Evolutionary conservation across 1,284 basidiomycete genomes (phyloP), one percentile per base, ranked within the genome.

Genomic region (Leccinum fuscescens): DNA sequence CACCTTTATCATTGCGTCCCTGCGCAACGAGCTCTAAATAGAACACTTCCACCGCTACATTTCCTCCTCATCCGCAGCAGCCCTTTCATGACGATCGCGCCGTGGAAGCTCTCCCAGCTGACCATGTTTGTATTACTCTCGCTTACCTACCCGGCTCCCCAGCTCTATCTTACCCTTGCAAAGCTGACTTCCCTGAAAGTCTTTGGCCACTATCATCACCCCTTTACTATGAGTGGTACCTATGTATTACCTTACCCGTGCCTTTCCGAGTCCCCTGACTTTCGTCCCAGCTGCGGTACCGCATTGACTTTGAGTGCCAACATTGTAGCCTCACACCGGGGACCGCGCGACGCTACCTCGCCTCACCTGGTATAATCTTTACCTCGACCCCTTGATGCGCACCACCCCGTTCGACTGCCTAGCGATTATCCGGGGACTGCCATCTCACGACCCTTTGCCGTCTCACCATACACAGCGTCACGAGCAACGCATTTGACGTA

Each of bases 401-500:
- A 67, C 67, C 5, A 53, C 63, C 51, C 60, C 72, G 35, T 77
- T 81, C 63, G 65, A 75, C 46, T 78, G 49, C 62, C 64, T 14
- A 64, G 75, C 11, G 35, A 61, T 17, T 79, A 17, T 78, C 78
- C 14, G 78, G 77, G 50, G 64, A 70, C 61, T 73, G 70, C 64
- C 68, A 59, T 54, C 65, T 75, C 54, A 53, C 15, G 15, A 4
- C 35, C 14, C 35, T 37, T 37, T 11, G 69, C 15, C 64, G 71
- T 35, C 69, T 79, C 58, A 66, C 66, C 4, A 69, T 80, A 15
- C 58, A 66, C 51, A 73, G 71, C 33, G 67, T 79, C 33, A 76
- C 73, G 11, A 74, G 75, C 50, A 77, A 72, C 56, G 68, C 70
- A 52, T 76, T 80, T 60, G 78, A 81, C 60, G 66, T 66, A 46